These are phyloP conservation scores for Funneliformis mosseae DNA, from an alignment of 192 early-diverging fungal species.

Conservation along the genomic window DNA sequence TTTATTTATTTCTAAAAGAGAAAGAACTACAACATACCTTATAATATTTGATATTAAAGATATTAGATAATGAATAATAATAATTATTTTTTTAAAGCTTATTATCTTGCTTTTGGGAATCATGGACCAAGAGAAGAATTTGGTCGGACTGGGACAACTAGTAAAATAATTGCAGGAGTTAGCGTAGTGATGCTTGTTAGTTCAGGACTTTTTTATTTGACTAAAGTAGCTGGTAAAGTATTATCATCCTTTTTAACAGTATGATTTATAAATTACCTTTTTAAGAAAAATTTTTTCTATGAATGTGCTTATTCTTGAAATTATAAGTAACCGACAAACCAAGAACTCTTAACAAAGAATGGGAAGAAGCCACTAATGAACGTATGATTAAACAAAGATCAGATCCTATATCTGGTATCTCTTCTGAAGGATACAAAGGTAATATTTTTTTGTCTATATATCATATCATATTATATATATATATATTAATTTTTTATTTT, in stretches of 20 bases:
- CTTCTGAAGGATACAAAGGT: slow-evolving; percentile 80
- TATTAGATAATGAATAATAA: neutral
- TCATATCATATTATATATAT: too few relatives aligned
- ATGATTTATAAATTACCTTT: too few relatives aligned
- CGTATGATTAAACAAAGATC: slow-evolving; percentile 67
- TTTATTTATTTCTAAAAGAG: neutral
- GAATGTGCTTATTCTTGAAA: neutral
- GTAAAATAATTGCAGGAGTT: slow-evolving; percentile 71
- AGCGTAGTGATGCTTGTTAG: slow-evolving; percentile 56
- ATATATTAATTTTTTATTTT: neutral
- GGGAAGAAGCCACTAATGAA: slow-evolving; percentile 83
- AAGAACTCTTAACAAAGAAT: slow-evolving; percentile 75
- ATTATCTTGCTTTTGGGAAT: slow-evolving; percentile 94
- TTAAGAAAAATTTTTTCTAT: too few relatives aligned
- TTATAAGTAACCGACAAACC: slow-evolving; percentile 62
- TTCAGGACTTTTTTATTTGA: slow-evolving; percentile 56
- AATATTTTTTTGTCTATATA: slow-evolving; percentile 36
- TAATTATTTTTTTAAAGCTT: slow-evolving; percentile 55
- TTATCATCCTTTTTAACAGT: neutral
- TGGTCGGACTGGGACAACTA: slow-evolving; percentile 65
- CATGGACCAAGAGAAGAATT: slow-evolving; percentile 85
- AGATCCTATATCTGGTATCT: slow-evolving; percentile 78
- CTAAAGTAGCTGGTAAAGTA: neutral
- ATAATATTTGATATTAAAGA: neutral
- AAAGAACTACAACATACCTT: too few relatives aligned